A percentile compares a stretch with the other conserved stretches of the same genome.
Conservation (phyloP, 306 rosid species). For the Begonia fuchsioides region DNA sequence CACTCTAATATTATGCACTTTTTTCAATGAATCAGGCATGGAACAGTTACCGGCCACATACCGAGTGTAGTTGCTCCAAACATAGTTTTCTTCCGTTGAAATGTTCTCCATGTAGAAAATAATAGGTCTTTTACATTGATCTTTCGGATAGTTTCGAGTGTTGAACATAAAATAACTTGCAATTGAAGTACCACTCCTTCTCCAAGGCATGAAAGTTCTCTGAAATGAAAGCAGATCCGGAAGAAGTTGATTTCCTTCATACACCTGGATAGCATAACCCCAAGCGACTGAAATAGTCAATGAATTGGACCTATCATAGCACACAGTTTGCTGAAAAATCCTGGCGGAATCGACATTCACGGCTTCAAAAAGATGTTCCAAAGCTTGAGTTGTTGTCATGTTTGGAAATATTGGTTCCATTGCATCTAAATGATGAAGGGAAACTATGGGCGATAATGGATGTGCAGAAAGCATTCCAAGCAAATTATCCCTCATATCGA, state of each 20-base stretch:
- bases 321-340: slow-evolving; percentile 58
- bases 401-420: slow-evolving; percentile 67
- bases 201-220: slow-evolving; percentile 67
- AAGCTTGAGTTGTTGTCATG: slow-evolving; percentile 40
- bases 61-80: slow-evolving; percentile 35
- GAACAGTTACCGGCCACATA: slow-evolving; percentile 40
- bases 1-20: neutral
- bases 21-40: slow-evolving; percentile 2
- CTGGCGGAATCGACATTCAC: slow-evolving; percentile 53
- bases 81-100: slow-evolving; percentile 18
- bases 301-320: slow-evolving; percentile 63
- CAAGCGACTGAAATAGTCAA: slow-evolving; percentile 85
- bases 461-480: slow-evolving; percentile 80
- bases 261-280: slow-evolving; percentile 84
- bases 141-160: slow-evolving; percentile 1
- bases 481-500: slow-evolving; percentile 52
- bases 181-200: no score
- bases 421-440: slow-evolving; percentile 59
- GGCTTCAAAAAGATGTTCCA: slow-evolving; percentile 43
- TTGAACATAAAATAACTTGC: no score
- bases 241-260: slow-evolving; percentile 25
- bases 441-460: slow-evolving; percentile 57
- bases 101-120: slow-evolving; percentile 43
- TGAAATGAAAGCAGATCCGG: slow-evolving; percentile 40
- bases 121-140: slow-evolving; percentile 45